Conservation (phyloP, 1,284 basidiomycete species). For the Tilletia caries region DNA sequence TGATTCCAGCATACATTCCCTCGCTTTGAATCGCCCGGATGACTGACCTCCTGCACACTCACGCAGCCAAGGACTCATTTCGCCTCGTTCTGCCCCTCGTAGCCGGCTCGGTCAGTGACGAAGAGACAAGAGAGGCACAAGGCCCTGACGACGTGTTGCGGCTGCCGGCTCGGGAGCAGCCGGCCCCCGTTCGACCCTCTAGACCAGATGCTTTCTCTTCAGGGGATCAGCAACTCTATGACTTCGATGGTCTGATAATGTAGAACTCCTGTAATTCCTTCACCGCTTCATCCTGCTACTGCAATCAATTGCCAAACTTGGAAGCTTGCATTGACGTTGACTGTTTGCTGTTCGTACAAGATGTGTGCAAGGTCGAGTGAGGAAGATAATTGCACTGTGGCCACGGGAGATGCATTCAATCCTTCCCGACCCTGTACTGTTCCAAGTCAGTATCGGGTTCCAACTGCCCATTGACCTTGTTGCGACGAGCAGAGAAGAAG, state of each 20-base stretch:
- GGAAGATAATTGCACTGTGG: too few species aligned
- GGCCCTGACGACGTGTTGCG: not conserved
- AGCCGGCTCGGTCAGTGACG: not conserved
- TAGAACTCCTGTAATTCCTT: too few species aligned
- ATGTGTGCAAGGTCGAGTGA: too few species aligned
- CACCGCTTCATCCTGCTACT: not conserved
- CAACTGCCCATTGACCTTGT: conserved; percentile 47
- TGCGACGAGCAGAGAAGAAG: conserved; percentile 72
- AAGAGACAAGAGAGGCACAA: not conserved
- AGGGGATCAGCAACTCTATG: not conserved
- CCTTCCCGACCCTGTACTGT: conserved; percentile 28
- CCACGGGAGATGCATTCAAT: not conserved
- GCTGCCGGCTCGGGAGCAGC: not conserved
- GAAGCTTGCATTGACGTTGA: too few species aligned
- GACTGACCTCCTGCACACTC: conserved; percentile 32
- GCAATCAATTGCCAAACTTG: too few species aligned
- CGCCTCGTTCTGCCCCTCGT: conserved; percentile 34
- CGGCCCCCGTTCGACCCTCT: not conserved
- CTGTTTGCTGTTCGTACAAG: too few species aligned
- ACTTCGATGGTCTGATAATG: not conserved
- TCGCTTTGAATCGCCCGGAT: conserved; percentile 43
- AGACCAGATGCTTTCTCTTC: not conserved
- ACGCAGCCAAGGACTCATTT: conserved; percentile 45
- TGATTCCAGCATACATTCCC: conserved; percentile 52
- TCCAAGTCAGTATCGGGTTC: conserved; percentile 46